Evolutionary conservation across 1,284 basidiomycete species (phyloP), one percentile per base, ranked within the genome.

Genomic region (Phylloboletellus chloephorus): DNA sequence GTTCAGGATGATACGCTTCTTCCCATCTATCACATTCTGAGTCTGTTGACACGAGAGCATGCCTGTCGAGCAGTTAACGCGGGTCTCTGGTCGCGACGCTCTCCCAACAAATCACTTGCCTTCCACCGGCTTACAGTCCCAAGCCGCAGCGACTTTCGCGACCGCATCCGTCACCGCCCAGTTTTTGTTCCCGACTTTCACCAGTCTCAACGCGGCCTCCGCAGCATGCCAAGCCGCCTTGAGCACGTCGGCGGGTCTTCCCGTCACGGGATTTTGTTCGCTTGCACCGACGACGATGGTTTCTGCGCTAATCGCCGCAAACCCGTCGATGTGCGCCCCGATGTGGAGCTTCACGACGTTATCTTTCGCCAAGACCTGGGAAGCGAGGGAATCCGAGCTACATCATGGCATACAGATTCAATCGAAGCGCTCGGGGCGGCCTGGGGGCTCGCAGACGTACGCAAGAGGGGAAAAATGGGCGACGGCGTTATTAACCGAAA

Each of bases 311-410:
- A 94, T 79, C 42, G 88, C 77, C 16, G 91, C 88, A 61, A 85
- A 92, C 47, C 90, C 95, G 65, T 98, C 95, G 65, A 98, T 94
- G 64, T 98, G 95, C 24, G 94, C 90, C 45, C 95, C 95, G 49
- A 97, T 72, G 67, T 95, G 89, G 51, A 98, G 71, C 71, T 98
- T 98, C 57, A 98, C 95, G 42, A 98, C 83, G 62, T 98, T 95
- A 51, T 83, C 82, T 54, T 91, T 88, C 43, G 82, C 83, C 52
- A 98, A 76, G 22, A 66, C 69, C 54, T 79, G 78, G 5, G 69
- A 67, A 16, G 83, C 78, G 47, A 76, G 73, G 8, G 79, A 67
- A 66, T 89, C 86, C 25, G 87, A 87, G 48, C 82, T 85, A 57
- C 13, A 43, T 39, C 16, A 35, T 10, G 13, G 31, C 19, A 29